These are phyloP conservation scores for Fusarium mundagurra DNA, from an alignment of 2,329 filamentous ascomycete genomes.

Conservation along the genomic window DNA sequence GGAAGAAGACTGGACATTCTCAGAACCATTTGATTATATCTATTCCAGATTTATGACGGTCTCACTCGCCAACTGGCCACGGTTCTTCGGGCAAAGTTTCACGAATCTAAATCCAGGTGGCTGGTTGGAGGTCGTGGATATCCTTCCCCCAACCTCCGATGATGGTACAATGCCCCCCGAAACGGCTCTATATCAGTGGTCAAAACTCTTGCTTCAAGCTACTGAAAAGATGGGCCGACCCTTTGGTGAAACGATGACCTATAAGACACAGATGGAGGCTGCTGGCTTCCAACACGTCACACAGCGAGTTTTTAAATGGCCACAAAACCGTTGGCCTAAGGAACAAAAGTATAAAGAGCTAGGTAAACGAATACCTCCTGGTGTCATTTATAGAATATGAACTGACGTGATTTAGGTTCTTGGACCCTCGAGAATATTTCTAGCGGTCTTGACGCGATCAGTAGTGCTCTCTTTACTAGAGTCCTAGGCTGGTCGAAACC, in stretches of 20 bases:
- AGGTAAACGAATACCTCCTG: conserved; percentile 40
- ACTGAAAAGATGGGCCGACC: conserved; percentile 42
- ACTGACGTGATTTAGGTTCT: background rate
- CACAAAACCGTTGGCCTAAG: conserved; percentile 60
- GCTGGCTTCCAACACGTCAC: conserved; percentile 61
- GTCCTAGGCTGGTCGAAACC: conserved; percentile 38
- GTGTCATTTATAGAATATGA: background rate
- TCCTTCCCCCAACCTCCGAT: conserved; percentile 4
- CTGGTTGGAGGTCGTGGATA: conserved; percentile 40
- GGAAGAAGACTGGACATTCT: conserved; percentile 38
- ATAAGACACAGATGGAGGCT: conserved; percentile 50
- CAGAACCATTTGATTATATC: conserved; percentile 39
- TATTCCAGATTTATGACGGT: conserved; percentile 35
- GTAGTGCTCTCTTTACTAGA: conserved; percentile 42
- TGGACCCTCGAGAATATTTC: conserved; percentile 36
- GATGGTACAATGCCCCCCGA: conserved; percentile 21
- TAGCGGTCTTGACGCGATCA: conserved; percentile 38
- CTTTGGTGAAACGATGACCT: conserved; percentile 31
- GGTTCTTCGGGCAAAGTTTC: conserved; percentile 33
- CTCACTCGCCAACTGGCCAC: conserved; percentile 29
- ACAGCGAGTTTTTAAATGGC: conserved; percentile 57
- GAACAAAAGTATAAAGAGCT: conserved; percentile 60
- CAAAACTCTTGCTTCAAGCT: conserved; percentile 37
- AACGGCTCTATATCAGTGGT: conserved; percentile 34
- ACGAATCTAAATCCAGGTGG: conserved; percentile 34